Base-by-base conservation (phyloP, 805 yeast genomes). In the Kurtzmaniella cleridarum region DNA sequence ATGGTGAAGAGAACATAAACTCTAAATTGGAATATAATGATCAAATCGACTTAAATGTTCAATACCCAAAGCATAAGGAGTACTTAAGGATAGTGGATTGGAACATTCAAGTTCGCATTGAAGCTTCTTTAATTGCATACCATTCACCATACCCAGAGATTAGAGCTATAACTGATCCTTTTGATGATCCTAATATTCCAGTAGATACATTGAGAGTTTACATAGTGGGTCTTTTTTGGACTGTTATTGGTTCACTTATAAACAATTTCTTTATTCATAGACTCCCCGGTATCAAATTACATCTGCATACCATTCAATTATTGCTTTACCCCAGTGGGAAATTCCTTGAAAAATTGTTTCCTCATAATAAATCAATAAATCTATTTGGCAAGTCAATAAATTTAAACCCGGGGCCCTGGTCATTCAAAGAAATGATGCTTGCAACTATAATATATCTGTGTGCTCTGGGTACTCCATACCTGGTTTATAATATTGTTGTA, bases 341-440 rank as follows among this genome's bases (percentile, higher is more conserved):
- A 28, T 48, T 66, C 12, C 67, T 71, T 71, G 72, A 64, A 40
- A 53, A 46, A 24, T 41, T 38, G 8, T 45, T 66, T 28, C 66
- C 63, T 1, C 17, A 32, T 2, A 43, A 62, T 35, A 53, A 50
- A 35, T 47, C 41, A 2, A 26, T 67, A 4, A 38, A 24, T 2
- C 2, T 63, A 2, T 46, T 54, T 2, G 65, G 67, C 0, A 35
- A 44, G 15, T 10, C 30, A 2, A 34, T 62, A 26, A 54, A 62
- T 32, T 41, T 68, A 24, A 68, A 68, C 41, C 69, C 70, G 9
- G 73, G 74, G 0, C 62, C 62, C 11, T 68, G 72, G 73, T 61
- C 62, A 24, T 62, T 59, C 44, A 68, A 68, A 45, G 74, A 68
- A 43, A 66, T 67, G 72, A 66, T 68, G 71, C 53, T 68, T 27